phyloP scores from a whole-genome alignment of 1,284 basidiomycete species.

The Malassezia caprae region DNA sequence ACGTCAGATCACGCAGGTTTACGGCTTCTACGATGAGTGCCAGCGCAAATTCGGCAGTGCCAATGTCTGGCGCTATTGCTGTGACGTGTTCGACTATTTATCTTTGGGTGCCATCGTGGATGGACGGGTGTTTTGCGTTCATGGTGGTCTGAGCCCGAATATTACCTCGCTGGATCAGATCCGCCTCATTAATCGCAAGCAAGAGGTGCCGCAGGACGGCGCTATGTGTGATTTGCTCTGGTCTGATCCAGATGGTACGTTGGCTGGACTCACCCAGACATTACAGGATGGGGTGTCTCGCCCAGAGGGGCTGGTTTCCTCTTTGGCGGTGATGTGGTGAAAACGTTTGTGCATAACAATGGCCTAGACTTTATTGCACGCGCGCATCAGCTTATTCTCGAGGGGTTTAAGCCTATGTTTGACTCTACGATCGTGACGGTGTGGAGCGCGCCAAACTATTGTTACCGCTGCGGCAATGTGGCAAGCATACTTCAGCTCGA shows the following conservation, averaged over 20 bases:
- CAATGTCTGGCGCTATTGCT: slow-evolving; percentile 96
- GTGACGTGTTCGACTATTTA: slow-evolving; percentile 95
- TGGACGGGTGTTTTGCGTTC: slow-evolving; percentile 79
- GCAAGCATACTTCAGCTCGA: slow-evolving; percentile 43
- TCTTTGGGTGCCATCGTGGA: slow-evolving; percentile 89
- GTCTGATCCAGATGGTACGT: slow-evolving; percentile 90
- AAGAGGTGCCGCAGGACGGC: slow-evolving; percentile 98
- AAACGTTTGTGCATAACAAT: slow-evolving; percentile 78
- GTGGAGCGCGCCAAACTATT: slow-evolving; percentile 98
- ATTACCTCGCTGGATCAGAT: slow-evolving; percentile 53
- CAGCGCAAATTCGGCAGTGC: slow-evolving; percentile 87
- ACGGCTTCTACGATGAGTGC: slow-evolving; percentile 98
- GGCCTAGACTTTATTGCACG: slow-evolving; percentile 87
- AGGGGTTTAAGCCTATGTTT: slow-evolving; percentile 97
- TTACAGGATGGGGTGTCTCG: slow-evolving; percentile 67
- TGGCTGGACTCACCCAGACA: slow-evolving; percentile 20
- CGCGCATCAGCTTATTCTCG: slow-evolving; percentile 92
- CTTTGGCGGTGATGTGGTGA: slow-evolving; percentile 85
- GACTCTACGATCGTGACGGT: slow-evolving; percentile 91
- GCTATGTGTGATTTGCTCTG: slow-evolving; percentile 97
- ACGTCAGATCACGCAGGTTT: slow-evolving; percentile 88
- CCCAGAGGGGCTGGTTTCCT: slow-evolving; percentile 90
- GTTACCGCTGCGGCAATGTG: slow-evolving; percentile 56
- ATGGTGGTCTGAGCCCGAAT: slow-evolving; percentile 70
- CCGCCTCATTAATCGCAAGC: slow-evolving; percentile 84